Base-by-base conservation (phyloP, 208 protist species). In the Crithidia bombi region DNA sequence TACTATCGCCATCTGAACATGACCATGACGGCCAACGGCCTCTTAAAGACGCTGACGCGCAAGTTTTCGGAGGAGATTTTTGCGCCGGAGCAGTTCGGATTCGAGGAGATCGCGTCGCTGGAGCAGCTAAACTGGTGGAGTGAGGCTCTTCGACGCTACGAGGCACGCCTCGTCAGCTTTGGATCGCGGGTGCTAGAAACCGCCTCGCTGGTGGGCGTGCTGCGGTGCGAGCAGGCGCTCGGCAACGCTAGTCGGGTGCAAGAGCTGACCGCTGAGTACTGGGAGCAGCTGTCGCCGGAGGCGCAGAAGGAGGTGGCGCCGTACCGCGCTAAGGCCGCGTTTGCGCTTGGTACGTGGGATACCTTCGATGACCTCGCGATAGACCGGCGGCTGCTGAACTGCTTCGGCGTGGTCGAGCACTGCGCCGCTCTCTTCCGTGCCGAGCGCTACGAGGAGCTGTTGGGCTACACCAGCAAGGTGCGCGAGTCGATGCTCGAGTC, bases 121-220 rank as follows among this genome's bases (percentile, higher is more conserved):
- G 91, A 96, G 76, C 91, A 96, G 75, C 83, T 96, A 49, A 89
- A 94, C 44, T 94, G 89, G 89, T 94, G 88, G 87, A 80, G 65
- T 38, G 89, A 96, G 66, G 91, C 91, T 5, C 75, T 94, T 49
- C 65, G 71, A 59, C 86, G 80, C 36, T 96, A 96, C 66, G 69
- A 85, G 49, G 81, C 81, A 11, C 76, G 85, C 43, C 82, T 94
- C 77, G 63, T 63, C 17, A 82, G 78, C 55, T 67, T 43, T 15
- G 75, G 76, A 26, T 73, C 78, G 35, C 72, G 79, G 12, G 56
- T 25, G 51, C 57, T 90, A 10, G 78, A 93, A 47, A 78, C 83
- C 28, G 73, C 75, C 15, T 81, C 88, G 35, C 75, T 96, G 38
- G 73, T 94, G 10, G 91, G 89, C 5, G 82, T 82, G 56, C 73